These are phyloP conservation scores for Penicillium sp. DNA, from an alignment of 2,329 filamentous ascomycete species.

Conservation along the genomic window DNA sequence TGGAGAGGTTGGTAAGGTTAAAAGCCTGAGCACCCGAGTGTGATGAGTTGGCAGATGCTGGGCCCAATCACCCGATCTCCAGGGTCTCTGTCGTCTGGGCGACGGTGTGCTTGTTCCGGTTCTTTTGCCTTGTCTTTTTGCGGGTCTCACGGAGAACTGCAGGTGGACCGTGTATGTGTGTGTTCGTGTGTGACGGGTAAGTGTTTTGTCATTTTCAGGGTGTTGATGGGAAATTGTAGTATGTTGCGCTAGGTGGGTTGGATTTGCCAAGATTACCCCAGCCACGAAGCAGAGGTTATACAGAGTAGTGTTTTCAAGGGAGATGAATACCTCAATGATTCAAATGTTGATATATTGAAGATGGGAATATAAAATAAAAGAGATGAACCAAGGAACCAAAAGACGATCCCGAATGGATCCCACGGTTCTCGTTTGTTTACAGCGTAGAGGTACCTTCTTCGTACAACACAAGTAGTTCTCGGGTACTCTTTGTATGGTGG, in stretches of 20 bases:
- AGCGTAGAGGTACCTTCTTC: too few relatives aligned
- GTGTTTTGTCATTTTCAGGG: neutral
- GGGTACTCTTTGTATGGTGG: slow-evolving; percentile 1
- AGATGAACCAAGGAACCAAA: slow-evolving; percentile 8
- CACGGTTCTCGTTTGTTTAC: slow-evolving; percentile 3
- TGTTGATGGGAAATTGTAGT: neutral
- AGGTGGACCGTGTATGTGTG: slow-evolving; percentile 14
- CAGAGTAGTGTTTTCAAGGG: neutral
- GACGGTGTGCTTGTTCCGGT: slow-evolving; percentile 10
- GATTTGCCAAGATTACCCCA: neutral
- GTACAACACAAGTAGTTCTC: neutral
- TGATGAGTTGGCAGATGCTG: slow-evolving; percentile 23
- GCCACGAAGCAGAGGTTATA: neutral
- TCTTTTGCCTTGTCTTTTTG: neutral
- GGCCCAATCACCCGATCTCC: slow-evolving; percentile 20
- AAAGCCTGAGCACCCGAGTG: slow-evolving; percentile 4
- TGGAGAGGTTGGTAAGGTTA: neutral
- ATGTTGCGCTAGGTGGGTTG: neutral
- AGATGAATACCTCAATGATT: neutral
- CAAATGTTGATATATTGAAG: neutral
- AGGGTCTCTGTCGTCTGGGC: slow-evolving; percentile 20
- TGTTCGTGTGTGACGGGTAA: slow-evolving; percentile 15
- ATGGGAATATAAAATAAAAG: neutral
- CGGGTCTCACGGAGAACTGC: slow-evolving; percentile 10
- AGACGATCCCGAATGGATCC: slow-evolving; percentile 4